A percentile compares a stretch with the other conserved stretches of the same genome.
Conservation (phyloP, 2,329 filamentous ascomycete genomes). For the Cercospora berteroae region DNA sequence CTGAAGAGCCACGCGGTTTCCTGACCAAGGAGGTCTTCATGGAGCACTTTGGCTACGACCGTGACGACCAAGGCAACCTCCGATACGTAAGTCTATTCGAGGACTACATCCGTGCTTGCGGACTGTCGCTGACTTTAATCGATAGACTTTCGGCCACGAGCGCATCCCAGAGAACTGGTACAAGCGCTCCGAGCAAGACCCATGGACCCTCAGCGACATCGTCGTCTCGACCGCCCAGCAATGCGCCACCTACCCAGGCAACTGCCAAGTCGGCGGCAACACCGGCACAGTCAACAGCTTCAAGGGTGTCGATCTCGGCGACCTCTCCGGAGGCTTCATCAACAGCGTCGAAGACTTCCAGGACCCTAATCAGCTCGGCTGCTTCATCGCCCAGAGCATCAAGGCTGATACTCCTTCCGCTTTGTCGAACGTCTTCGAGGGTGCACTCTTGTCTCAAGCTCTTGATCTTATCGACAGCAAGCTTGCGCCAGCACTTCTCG, state of each 20-base stretch:
- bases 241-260: constrained; percentile 27
- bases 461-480: constrained; percentile 14
- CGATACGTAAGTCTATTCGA: constrained; percentile 2
- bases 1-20: constrained; percentile 27
- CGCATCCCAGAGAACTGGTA: constrained; percentile 33
- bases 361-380: constrained; percentile 27
- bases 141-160: constrained; percentile 26
- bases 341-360: constrained; percentile 25
- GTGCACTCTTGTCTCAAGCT: constrained; percentile 16
- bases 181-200: constrained; percentile 26
- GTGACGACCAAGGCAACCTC: constrained; percentile 18
- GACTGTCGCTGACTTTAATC: neutral
- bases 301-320: constrained; percentile 26
- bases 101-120: too few relatives aligned
- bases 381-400: constrained; percentile 30
- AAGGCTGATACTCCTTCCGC: constrained; percentile 27
- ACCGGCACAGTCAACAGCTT: constrained; percentile 31
- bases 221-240: constrained; percentile 29
- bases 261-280: constrained; percentile 31
- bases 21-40: constrained; percentile 26
- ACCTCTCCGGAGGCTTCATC: constrained; percentile 29
- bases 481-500: constrained; percentile 19
- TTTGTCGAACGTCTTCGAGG: constrained; percentile 25
- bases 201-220: constrained; percentile 30
- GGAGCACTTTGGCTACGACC: constrained; percentile 28